Conservation (phyloP, 2,329 filamentous ascomycete genomes). For the Fusarium sp. region DNA sequence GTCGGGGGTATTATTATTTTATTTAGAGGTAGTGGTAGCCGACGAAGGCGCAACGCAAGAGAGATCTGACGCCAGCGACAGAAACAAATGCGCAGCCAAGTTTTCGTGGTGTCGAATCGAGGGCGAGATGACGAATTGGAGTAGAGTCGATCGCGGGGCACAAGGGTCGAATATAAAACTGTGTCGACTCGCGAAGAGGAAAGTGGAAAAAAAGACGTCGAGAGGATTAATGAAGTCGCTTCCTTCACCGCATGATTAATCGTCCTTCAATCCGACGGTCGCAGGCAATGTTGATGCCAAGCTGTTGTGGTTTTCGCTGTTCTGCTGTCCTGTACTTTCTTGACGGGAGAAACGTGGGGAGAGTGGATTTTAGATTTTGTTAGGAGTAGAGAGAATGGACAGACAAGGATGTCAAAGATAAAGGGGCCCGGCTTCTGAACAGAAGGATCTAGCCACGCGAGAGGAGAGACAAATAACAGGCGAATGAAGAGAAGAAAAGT, state of each 20-base stretch:
- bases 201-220: slow-evolving; percentile 5
- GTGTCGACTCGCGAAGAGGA: slow-evolving; percentile 10
- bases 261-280: slow-evolving; percentile 9
- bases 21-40: not conserved
- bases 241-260: slow-evolving; percentile 37
- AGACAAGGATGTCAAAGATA: slow-evolving; percentile 43
- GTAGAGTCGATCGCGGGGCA: slow-evolving; percentile 33
- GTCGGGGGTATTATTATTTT: slow-evolving; percentile 13
- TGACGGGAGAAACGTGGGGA: slow-evolving; percentile 33
- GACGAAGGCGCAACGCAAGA: slow-evolving; percentile 27
- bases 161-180: slow-evolving; percentile 7
- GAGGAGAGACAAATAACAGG: not conserved
- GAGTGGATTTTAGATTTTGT: slow-evolving; percentile 18
- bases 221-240: slow-evolving; percentile 15
- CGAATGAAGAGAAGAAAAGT: slow-evolving; percentile 1
- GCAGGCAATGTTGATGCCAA: slow-evolving; percentile 30
- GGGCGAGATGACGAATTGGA: slow-evolving; percentile 29
- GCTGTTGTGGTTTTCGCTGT: slow-evolving; percentile 14
- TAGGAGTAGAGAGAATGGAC: slow-evolving; percentile 36
- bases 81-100: slow-evolving; percentile 33
- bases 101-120: slow-evolving; percentile 20
- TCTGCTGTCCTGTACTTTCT: slow-evolving; percentile 9
- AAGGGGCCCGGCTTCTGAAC: slow-evolving; percentile 17
- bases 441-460: not conserved
- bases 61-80: slow-evolving; percentile 44